Evolutionary conservation across 305 asterid genomes (phyloP).

Genomic region (Striga hermonthica): DNA sequence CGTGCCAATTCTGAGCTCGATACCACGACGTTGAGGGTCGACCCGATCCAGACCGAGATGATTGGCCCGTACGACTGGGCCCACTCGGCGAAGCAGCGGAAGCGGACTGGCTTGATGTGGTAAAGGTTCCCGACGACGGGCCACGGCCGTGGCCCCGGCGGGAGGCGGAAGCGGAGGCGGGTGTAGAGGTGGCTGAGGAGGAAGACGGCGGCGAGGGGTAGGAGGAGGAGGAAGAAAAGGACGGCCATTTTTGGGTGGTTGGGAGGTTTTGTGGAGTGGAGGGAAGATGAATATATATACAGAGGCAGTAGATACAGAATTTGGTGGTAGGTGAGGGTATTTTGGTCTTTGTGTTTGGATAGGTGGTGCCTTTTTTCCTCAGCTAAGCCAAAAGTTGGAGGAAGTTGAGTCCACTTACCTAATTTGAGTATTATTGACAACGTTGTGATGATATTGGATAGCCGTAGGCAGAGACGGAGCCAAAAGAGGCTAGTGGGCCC

Average conservation of each 20-base stretch:
- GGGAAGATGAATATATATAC: conserved; percentile 10
- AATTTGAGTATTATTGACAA: no score
- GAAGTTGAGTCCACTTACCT: no score
- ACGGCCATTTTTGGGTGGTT: conserved; percentile 31
- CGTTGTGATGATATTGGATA: no score
- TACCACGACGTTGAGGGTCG: conserved; percentile 55
- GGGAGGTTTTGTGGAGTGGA: conserved; percentile 1
- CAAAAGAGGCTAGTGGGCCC: no score
- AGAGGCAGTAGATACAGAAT: conserved; percentile 19
- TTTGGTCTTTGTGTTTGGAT: conserved; percentile 20
- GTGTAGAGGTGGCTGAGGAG: conserved; percentile 39
- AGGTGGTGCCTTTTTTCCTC: no score
- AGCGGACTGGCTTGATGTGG: conserved; percentile 57
- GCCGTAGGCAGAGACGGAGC: no score
- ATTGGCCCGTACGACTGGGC: conserved; percentile 58
- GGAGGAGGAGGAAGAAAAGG: conserved; percentile 31
- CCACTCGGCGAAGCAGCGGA: conserved; percentile 63
- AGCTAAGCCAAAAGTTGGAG: no score
- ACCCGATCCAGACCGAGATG: conserved; percentile 58
- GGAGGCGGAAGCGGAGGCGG: conserved; percentile 51
- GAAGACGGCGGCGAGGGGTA: conserved; percentile 23
- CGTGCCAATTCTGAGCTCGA: conserved; percentile 51
- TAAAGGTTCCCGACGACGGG: conserved; percentile 55
- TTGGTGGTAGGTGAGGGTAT: conserved; percentile 41
- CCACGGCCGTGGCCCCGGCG: conserved; percentile 57